Conservation (phyloP, 305 asterid genomes). For the Euphrasia arctica region DNA sequence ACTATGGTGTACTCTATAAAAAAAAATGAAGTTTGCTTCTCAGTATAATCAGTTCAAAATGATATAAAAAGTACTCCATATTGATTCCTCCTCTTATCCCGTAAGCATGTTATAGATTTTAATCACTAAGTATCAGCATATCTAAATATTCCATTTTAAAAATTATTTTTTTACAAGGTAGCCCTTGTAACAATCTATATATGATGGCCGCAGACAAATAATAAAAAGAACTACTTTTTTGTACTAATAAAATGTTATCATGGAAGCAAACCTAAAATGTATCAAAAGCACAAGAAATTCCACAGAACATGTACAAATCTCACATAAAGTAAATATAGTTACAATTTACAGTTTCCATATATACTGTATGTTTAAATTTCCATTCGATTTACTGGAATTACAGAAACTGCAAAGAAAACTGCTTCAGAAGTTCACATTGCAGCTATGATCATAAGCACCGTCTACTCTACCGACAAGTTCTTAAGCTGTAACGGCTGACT, state of each 20-base stretch:
- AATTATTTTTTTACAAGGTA: neutral
- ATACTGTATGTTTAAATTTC: neutral
- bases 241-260: neutral
- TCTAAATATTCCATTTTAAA: neutral
- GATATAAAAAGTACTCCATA: slow-evolving; percentile 1
- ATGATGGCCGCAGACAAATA: no score
- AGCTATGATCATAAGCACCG: no score
- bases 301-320: neutral
- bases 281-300: neutral
- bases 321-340: neutral
- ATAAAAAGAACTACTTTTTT: neutral
- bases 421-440: neutral
- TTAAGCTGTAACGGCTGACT: neutral
- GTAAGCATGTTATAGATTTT: neutral
- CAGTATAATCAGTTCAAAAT: neutral
- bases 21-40: neutral
- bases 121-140: neutral
- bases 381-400: neutral
- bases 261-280: neutral
- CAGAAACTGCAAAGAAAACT: neutral
- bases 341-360: neutral
- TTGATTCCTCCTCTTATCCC: neutral
- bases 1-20: neutral
- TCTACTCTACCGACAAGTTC: neutral
- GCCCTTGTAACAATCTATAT: no score